phyloP scores from a whole-genome alignment of 2,329 filamentous ascomycete species.

The Phaeosphaeria sp. region DNA sequence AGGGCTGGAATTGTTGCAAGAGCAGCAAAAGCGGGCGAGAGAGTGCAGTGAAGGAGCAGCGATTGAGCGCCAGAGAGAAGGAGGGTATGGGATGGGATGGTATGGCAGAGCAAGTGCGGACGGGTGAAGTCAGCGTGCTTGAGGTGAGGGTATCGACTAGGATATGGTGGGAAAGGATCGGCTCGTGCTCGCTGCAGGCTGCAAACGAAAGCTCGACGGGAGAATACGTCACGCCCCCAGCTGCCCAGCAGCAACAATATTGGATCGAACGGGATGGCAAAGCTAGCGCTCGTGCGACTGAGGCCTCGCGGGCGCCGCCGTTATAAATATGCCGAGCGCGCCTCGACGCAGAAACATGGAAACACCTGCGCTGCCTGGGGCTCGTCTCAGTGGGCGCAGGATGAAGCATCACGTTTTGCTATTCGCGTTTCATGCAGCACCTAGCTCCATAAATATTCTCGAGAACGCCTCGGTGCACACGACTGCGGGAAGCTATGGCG shows the following conservation, averaged over 20 bases:
- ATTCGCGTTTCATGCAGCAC: slow-evolving; percentile 28
- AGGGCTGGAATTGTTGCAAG: slow-evolving; percentile 32
- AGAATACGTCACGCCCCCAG: slow-evolving; percentile 34
- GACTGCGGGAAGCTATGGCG: slow-evolving; percentile 5
- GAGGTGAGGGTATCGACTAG: slow-evolving; percentile 23
- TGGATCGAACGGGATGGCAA: slow-evolving; percentile 7
- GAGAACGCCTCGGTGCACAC: slow-evolving; percentile 15
- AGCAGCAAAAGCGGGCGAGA: slow-evolving; percentile 41
- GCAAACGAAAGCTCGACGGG: slow-evolving; percentile 33
- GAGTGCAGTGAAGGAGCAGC: slow-evolving; percentile 49
- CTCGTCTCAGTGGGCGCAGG: slow-evolving; percentile 28
- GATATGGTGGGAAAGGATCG: slow-evolving; percentile 34
- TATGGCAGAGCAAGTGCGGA: slow-evolving; percentile 17
- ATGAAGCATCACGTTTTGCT: slow-evolving; percentile 31
- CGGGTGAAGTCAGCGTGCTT: slow-evolving; percentile 25
- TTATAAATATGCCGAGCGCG: slow-evolving; percentile 15
- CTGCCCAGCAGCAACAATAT: slow-evolving; percentile 11
- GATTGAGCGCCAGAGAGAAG: slow-evolving; percentile 36
- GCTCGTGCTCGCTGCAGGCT: slow-evolving; percentile 22
- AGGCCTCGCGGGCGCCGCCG: slow-evolving; percentile 10
- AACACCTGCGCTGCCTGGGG: background rate
- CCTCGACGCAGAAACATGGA: background rate
- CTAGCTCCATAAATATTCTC: slow-evolving; percentile 2
- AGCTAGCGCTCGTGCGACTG: slow-evolving; percentile 8
- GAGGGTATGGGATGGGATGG: slow-evolving; percentile 15